Evolutionary conservation across 1,139 yeast genomes (phyloP).

Genomic region (Kodamaea fungicola): DNA sequence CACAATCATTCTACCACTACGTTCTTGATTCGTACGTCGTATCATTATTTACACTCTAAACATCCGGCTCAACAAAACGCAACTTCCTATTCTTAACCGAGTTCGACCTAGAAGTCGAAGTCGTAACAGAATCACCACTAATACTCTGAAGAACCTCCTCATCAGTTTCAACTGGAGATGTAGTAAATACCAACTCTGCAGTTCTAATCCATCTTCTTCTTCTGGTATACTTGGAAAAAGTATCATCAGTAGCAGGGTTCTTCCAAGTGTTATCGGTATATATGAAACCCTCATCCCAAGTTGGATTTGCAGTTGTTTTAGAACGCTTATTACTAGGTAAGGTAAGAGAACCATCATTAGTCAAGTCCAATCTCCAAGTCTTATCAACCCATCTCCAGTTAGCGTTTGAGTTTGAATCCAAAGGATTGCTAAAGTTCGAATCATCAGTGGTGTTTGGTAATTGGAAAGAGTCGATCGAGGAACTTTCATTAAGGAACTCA

Average conservation of each 20-base stretch:
- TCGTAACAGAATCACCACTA: constrained; percentile 1
- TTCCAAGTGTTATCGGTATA: constrained; percentile 94
- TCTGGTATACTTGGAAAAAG: constrained; percentile 87
- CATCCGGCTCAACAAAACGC: constrained; percentile 20
- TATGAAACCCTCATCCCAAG: constrained; percentile 78
- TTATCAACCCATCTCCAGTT: constrained; percentile 94
- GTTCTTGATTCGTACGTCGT: too few species aligned
- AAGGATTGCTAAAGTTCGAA: constrained; percentile 28
- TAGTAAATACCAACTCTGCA: constrained; percentile 69
- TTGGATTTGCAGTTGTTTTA: constrained; percentile 75
- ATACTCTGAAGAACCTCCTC: constrained; percentile 6
- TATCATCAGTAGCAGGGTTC: constrained; percentile 81
- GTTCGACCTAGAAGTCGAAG: constrained; percentile 10
- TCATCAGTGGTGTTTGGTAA: constrained; percentile 63
- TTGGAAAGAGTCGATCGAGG: constrained; percentile 70
- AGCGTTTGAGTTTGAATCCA: constrained; percentile 50
- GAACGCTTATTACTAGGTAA: constrained; percentile 59
- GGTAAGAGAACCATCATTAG: constrained; percentile 83
- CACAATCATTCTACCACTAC: too few species aligned
- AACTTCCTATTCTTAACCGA: constrained; percentile 32
- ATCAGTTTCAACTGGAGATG: constrained; percentile 7
- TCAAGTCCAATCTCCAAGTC: constrained; percentile 85
- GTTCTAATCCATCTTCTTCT: constrained; percentile 94
- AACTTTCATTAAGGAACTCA: constrained; percentile 83
- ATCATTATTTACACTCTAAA: too few species aligned